Conservation (phyloP, 208 protist genomes). For the Acanthamoeba culbertsoni region DNA sequence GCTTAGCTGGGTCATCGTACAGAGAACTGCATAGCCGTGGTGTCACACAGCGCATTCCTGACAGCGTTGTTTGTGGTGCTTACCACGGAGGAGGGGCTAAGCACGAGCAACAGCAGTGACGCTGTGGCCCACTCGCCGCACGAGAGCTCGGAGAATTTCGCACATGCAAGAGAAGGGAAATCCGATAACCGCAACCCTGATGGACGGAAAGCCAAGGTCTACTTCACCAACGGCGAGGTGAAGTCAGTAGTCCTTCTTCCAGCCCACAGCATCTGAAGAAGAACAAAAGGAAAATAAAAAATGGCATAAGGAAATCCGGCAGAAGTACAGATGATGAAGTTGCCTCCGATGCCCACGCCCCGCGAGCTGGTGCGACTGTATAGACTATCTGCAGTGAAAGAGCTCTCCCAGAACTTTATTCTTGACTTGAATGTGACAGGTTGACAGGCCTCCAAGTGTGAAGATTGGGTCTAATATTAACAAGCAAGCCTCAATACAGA, state of each 20-base stretch:
- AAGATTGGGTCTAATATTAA: too few species aligned
- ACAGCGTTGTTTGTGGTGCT: constrained; percentile 23
- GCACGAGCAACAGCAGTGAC: background rate
- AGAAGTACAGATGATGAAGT: background rate
- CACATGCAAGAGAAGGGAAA: background rate
- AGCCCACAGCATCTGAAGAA: background rate
- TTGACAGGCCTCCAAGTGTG: background rate
- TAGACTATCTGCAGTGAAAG: background rate
- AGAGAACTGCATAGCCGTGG: background rate
- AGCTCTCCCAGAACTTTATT: constrained; percentile 39
- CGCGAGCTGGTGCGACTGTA: constrained; percentile 25
- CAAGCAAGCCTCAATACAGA: background rate
- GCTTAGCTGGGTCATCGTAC: too few species aligned
- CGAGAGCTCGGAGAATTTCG: background rate
- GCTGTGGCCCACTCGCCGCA: background rate
- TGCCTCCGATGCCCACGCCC: constrained; percentile 42
- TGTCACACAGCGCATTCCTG: constrained; percentile 24
- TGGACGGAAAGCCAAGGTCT: constrained; percentile 34
- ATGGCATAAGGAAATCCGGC: background rate
- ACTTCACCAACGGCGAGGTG: constrained; percentile 43
- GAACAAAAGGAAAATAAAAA: background rate
- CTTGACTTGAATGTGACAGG: constrained; percentile 23
- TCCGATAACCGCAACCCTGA: background rate
- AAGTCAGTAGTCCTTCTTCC: background rate
- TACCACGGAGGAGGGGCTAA: constrained; percentile 1